These are phyloP conservation scores for Mortierella sp. DNA, from an alignment of 371 early-diverging fungal genomes.

Conservation along the genomic window DNA sequence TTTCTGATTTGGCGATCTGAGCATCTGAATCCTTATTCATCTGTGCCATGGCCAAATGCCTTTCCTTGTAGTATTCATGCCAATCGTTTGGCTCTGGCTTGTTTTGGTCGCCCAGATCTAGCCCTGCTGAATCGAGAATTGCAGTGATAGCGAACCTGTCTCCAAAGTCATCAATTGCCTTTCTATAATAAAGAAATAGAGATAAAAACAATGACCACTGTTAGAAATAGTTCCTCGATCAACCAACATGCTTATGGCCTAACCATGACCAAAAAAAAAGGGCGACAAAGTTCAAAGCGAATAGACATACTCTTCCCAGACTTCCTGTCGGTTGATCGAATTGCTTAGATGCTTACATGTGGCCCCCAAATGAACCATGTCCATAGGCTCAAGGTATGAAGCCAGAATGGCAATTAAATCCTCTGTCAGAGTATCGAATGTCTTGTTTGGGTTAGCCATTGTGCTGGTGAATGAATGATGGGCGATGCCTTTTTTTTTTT, in stretches of 20 bases:
- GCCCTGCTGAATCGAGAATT: constrained; percentile 61
- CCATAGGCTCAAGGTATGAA: constrained; percentile 49
- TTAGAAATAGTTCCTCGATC: not conserved
- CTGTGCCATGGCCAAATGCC: constrained; percentile 48
- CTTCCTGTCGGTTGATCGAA: constrained; percentile 30
- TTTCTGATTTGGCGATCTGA: constrained; percentile 59
- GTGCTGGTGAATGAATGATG: not conserved
- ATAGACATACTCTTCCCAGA: constrained; percentile 54
- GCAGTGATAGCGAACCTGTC: constrained; percentile 65
- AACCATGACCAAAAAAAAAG: not conserved
- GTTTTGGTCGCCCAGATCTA: constrained; percentile 61
- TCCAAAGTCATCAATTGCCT: constrained; percentile 66
- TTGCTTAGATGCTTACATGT: constrained; percentile 41
- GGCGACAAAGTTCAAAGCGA: not conserved
- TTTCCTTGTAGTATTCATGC: constrained; percentile 60
- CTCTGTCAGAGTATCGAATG: constrained; percentile 41
- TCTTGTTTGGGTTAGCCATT: constrained; percentile 26
- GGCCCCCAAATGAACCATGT: constrained; percentile 46
- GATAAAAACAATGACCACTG: not conserved
- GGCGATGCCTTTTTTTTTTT: constrained; percentile 8
- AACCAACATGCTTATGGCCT: no score
- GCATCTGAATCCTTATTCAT: constrained; percentile 55
- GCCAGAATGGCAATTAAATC: constrained; percentile 45
- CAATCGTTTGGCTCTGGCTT: constrained; percentile 63
- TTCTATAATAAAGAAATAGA: constrained; percentile 45